Conservation (phyloP, 2,329 filamentous ascomycete species). For the Pyrenochaeta sp. region DNA sequence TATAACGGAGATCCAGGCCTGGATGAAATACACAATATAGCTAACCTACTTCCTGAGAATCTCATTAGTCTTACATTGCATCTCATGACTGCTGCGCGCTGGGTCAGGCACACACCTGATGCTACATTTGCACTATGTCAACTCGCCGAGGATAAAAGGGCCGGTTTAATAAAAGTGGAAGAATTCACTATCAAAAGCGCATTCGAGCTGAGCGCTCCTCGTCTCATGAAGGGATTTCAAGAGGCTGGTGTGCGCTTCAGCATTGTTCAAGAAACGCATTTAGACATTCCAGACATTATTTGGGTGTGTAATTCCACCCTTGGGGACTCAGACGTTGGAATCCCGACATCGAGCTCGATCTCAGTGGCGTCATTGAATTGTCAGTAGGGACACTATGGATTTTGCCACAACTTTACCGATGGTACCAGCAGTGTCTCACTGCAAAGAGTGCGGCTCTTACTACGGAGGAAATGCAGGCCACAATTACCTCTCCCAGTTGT, state of each 20-base stretch:
- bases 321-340: no score
- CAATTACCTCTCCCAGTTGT: no score
- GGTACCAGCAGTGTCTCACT: no score
- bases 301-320: no score
- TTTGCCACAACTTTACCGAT: no score
- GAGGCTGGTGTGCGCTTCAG: constrained; percentile 6
- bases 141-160: constrained; percentile 12
- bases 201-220: neutral
- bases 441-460: neutral
- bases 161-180: constrained; percentile 8
- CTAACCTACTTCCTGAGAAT: constrained; percentile 16
- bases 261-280: neutral
- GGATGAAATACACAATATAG: constrained; percentile 1
- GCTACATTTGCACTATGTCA: constrained; percentile 2
- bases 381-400: no score
- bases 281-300: no score
- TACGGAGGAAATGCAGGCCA: no score
- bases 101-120: no score
- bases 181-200: neutral
- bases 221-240: neutral
- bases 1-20: constrained; percentile 2
- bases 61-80: constrained; percentile 20
- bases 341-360: no score
- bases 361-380: no score
- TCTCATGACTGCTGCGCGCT: no score